Conservation (phyloP, 2,329 filamentous ascomycete species). For the Microsporum audouinii region DNA sequence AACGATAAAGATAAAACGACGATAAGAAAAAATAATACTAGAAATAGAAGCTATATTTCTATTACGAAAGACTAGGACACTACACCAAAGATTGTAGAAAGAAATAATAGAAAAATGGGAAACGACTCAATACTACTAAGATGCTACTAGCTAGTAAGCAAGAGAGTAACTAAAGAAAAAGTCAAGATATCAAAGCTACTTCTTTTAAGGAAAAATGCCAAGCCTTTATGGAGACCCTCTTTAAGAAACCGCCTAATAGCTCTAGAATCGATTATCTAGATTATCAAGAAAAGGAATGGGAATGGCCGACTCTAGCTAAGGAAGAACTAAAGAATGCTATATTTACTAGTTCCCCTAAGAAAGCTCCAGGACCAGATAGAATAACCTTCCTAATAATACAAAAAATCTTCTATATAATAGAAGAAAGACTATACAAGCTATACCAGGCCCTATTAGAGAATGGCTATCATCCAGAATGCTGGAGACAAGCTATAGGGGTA, state of each 20-base stretch:
- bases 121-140: no score
- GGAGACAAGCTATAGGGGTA: constrained; percentile 16
- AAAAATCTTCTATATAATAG: neutral
- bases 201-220: neutral
- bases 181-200: neutral
- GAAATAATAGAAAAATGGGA: no score
- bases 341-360: neutral
- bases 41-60: no score
- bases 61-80: no score
- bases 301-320: neutral
- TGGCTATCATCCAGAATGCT: constrained; percentile 4
- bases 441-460: neutral
- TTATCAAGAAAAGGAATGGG: neutral
- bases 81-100: no score
- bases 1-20: no score
- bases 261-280: neutral
- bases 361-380: neutral
- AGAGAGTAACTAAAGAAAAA: no score
- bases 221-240: neutral
- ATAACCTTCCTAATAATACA: neutral
- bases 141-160: no score
- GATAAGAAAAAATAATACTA: no score
- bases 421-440: neutral
- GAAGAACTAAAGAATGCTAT: neutral
- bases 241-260: neutral